Evolutionary conservation across 75 land plant species (phyloP).

Genomic region (Chamaecyparis obtusa): DNA sequence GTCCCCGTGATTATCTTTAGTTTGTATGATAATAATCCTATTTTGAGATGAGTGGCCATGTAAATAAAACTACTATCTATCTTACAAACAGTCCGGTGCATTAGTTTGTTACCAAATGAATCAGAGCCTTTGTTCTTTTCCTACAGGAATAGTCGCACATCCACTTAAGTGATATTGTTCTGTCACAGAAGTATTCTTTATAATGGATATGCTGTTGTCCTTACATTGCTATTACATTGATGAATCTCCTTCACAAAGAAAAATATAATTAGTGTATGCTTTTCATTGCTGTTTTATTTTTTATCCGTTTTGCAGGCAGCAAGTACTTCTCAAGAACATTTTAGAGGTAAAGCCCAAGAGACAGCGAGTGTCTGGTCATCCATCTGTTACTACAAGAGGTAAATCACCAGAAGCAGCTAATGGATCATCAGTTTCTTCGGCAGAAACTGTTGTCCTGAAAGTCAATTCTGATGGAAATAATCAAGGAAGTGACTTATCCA

Average conservation of each 20-base stretch:
- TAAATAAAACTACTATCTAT: no score
- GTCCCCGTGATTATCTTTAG: neutral
- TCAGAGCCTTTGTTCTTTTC: neutral
- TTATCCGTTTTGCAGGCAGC: conserved; percentile 54
- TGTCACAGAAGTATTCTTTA: neutral
- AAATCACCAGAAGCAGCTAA: neutral
- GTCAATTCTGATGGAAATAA: neutral
- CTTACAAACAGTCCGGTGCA: no score
- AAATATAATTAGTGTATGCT: neutral
- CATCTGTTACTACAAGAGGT: conserved; percentile 16
- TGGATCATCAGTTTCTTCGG: neutral
- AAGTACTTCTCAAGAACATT: conserved; percentile 81
- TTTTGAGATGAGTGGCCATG: neutral
- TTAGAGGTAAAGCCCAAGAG: conserved; percentile 84
- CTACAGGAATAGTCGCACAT: neutral
- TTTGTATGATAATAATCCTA: neutral
- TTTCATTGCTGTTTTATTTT: neutral
- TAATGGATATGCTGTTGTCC: neutral
- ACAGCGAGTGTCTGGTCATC: conserved; percentile 40
- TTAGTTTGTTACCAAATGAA: neutral
- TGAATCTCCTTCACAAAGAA: neutral
- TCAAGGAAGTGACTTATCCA: neutral
- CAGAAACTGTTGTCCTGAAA: conserved; percentile 8
- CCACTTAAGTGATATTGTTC: neutral
- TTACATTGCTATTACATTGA: neutral